Conservation (phyloP, 495 filamentous ascomycete genomes). For the Thozetella sp. region DNA sequence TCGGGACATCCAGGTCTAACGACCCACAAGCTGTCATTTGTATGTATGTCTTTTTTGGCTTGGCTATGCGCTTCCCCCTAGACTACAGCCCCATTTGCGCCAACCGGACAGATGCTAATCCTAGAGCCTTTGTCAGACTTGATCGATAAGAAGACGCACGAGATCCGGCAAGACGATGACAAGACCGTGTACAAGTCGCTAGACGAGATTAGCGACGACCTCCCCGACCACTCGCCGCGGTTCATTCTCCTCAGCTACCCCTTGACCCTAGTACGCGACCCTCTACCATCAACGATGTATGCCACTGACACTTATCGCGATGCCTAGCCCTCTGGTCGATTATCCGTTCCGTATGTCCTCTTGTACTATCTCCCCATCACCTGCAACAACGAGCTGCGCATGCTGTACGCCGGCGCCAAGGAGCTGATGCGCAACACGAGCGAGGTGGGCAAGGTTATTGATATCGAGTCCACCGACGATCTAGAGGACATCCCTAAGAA, state of each 20-base stretch:
- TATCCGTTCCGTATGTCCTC: conserved; percentile 78
- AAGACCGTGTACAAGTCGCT: conserved; percentile 75
- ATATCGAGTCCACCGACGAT: conserved; percentile 77
- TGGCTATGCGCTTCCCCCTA: conserved; percentile 6
- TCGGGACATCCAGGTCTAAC: conserved; percentile 85
- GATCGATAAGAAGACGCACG: conserved; percentile 85
- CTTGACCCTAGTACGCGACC: conserved; percentile 67
- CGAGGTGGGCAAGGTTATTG: conserved; percentile 80
- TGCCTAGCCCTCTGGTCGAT: conserved; percentile 42
- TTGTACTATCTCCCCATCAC: conserved; percentile 91
- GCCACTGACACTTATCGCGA: background rate
- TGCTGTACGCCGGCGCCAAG: conserved; percentile 95
- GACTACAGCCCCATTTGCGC: background rate
- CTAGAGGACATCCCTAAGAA: conserved; percentile 72
- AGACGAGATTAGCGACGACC: conserved; percentile 78
- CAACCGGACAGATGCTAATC: conserved; percentile 9
- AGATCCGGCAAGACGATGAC: conserved; percentile 79
- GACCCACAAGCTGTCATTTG: conserved; percentile 91
- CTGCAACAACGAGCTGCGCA: conserved; percentile 79
- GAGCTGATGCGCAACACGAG: conserved; percentile 91
- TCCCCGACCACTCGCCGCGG: conserved; percentile 89
- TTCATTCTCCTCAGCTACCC: conserved; percentile 92
- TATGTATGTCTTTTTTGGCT: conserved; percentile 54
- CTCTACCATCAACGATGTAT: background rate
- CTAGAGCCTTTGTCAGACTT: conserved; percentile 50